phyloP scores from a whole-genome alignment of 805 yeast species.

The Candida sphagnicola region DNA sequence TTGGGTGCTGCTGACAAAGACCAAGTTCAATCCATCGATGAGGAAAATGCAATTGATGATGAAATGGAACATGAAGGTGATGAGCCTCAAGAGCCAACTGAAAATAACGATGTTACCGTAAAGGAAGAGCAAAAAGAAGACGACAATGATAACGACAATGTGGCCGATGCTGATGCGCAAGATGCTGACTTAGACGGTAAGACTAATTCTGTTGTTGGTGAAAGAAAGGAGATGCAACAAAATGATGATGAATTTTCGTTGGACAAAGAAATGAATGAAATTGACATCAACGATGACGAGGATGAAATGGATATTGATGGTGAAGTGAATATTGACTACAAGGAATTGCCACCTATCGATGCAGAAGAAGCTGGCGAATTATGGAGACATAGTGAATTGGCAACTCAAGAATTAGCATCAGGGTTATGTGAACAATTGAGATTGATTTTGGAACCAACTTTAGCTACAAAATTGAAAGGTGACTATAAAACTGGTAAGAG shows the following conservation, averaged over 20 bases:
- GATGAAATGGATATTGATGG: slow-evolving; percentile 16
- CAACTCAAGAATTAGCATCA: slow-evolving; percentile 85
- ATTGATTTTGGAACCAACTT: slow-evolving; percentile 89
- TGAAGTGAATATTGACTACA: slow-evolving; percentile 13
- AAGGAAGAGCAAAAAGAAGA: slow-evolving; percentile 30
- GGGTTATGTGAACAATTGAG: slow-evolving; percentile 89
- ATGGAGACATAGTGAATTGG: slow-evolving; percentile 80
- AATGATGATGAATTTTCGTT: slow-evolving; percentile 24
- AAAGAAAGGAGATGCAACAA: slow-evolving; percentile 32
- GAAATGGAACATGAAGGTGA: slow-evolving; percentile 32
- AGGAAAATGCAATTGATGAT: slow-evolving; percentile 79
- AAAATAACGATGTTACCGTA: slow-evolving; percentile 19
- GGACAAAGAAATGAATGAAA: slow-evolving; percentile 16
- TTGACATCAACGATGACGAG: slow-evolving; percentile 13
- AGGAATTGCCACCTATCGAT: slow-evolving; percentile 41
- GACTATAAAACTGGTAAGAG: slow-evolving; percentile 97
- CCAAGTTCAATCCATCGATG: slow-evolving; percentile 70
- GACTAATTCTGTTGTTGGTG: slow-evolving; percentile 50
- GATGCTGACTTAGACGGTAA: slow-evolving; percentile 49
- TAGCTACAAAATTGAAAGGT: slow-evolving; percentile 92
- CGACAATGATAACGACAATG: slow-evolving; percentile 21
- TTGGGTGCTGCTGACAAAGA: slow-evolving; percentile 85
- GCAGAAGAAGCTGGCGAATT: slow-evolving; percentile 66
- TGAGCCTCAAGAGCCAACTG: slow-evolving; percentile 23
- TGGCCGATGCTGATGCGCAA: slow-evolving; percentile 18